Base-by-base conservation (phyloP, 305 asterid species). In the Andrographis paniculata region DNA sequence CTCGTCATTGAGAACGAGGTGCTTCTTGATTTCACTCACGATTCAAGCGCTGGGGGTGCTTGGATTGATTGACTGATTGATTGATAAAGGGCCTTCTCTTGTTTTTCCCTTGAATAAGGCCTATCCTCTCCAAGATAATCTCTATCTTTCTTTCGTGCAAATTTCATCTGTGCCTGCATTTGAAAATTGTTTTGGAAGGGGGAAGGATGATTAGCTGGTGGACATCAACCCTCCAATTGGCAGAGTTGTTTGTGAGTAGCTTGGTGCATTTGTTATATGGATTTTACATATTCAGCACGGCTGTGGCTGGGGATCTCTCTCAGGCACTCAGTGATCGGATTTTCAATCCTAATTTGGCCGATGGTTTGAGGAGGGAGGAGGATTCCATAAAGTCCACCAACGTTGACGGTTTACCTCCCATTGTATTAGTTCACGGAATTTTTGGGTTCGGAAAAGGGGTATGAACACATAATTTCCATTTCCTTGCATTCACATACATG, bases 391-490 rank as follows among this genome's bases (percentile, higher is more conserved):
- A 35, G 49, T 47, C 73, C 21, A 53, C 75, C 13, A 64, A 39
- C 60, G 64, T 30, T 37, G 70, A 70, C 39, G 95, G 78, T 68
- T 65, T 86, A 63, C 95, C 98, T 51, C 98, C 98, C 23, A 91
- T 91, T 69, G 95, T 91, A 2, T 64, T 91, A 56, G 92, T 89
- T 54, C 98, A 89, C 65, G 98, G 96, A 16, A 86, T 86, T 52
- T 91, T 91, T 68, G 98, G 98, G 45, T 91, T 91, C 61, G 98
- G 98, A n/a, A 80, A 88, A 68, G 97, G 97, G 89, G 97, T 84
- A 76, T 40, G 73, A n/a, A 28, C 9, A 3, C 14, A 21, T 35
- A 11, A 2, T 1, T 8, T 21, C 45, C 4, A 17, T 42, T 6
- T 4, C 9, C 13, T 38, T 53, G 44, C 12, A 9, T 35, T 23